Evolutionary conservation across 345 rosid species (phyloP), one percentile per base, ranked within the genome.

Genomic region (Aurinia saxatilis): DNA sequence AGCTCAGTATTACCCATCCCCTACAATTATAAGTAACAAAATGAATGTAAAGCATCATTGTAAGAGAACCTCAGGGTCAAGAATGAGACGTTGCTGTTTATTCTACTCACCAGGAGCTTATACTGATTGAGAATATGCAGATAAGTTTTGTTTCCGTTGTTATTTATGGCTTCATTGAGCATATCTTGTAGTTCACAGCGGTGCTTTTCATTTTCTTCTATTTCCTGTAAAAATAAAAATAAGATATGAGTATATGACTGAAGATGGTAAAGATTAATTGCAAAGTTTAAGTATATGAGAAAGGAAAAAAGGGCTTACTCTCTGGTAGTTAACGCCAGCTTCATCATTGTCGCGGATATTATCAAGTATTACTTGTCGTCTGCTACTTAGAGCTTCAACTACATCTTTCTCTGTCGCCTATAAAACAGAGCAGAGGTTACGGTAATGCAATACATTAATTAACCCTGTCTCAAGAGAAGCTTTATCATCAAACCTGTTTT

Each of bases 301-400:
- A 27, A 54, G 6, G 6, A 49, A n/a, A 33, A 60, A 37, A 60
- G 30, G 63, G 60, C 49, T 73, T 72, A 91, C 98, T 88, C 82
- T 81, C 44, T 75, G 83, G 73, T 92, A 89, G 73, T 76, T 83
- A 66, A 80, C 71, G 56, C 93, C 93, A 37, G 93, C 84, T 75
- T 92, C 98, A 72, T 92, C 98, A 63, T 92, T 92, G 69, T 92
- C 98, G 13, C 95, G 87, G 67, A 92, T 87, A 72, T 92, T 89
- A 80, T 92, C 98, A 34, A 92, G 98, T 79, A 89, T 89, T 39
- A 79, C 80, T 87, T 83, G 96, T 58, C 91, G 84, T 82, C 95
- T 83, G 63, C 70, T 79, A 72, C 80, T 81, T 66, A 89, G 70
- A 64, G 83, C 79, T 54, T 86, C 82, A 1, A 80, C 78, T 44